Percentiles rank a stretch among this genome's conserved stretches.
phyloP scores from a whole-genome alignment of 345 rosid species.

The Anacardium occidentale region DNA sequence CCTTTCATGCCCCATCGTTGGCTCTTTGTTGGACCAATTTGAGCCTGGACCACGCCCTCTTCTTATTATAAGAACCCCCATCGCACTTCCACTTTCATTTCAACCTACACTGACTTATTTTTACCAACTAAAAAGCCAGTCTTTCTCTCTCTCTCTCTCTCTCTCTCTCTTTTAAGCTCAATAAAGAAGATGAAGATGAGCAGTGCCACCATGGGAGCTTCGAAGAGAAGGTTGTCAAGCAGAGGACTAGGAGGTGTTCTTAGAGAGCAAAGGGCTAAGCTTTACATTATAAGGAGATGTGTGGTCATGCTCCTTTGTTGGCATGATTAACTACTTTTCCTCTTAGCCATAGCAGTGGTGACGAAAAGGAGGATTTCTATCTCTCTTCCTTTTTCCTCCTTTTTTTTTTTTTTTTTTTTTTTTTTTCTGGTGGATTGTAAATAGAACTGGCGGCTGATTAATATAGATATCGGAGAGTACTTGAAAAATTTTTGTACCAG shows the following conservation, averaged over 20 bases:
- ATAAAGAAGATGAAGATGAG: slow-evolving; percentile 53
- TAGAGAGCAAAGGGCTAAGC: slow-evolving; percentile 78
- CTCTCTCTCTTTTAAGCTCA: not conserved
- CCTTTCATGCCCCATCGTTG: slow-evolving; percentile 65
- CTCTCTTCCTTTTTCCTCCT: not conserved
- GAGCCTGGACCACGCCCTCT: slow-evolving; percentile 35
- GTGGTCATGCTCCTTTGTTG: slow-evolving; percentile 84
- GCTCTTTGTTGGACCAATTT: slow-evolving; percentile 55
- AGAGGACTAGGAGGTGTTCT: slow-evolving; percentile 67
- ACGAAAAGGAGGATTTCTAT: not conserved
- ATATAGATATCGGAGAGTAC: slow-evolving; percentile 1
- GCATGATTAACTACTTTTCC: slow-evolving; percentile 49
- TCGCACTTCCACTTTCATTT: slow-evolving; percentile 24
- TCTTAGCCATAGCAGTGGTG: not conserved
- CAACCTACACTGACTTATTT: not conserved
- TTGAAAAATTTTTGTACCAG: slow-evolving; percentile 26
- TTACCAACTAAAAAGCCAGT: not conserved
- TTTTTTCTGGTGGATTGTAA: slow-evolving; percentile 39
- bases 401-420: no score
- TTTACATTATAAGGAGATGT: slow-evolving; percentile 82
- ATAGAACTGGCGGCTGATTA: slow-evolving; percentile 26
- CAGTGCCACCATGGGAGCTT: slow-evolving; percentile 45
- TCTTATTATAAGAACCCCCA: slow-evolving; percentile 41
- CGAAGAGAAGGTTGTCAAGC: slow-evolving; percentile 70
- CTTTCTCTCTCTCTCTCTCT: not conserved